These are phyloP conservation scores for Tilletia indica DNA, from an alignment of 1,284 basidiomycete species.

Conservation along the genomic window DNA sequence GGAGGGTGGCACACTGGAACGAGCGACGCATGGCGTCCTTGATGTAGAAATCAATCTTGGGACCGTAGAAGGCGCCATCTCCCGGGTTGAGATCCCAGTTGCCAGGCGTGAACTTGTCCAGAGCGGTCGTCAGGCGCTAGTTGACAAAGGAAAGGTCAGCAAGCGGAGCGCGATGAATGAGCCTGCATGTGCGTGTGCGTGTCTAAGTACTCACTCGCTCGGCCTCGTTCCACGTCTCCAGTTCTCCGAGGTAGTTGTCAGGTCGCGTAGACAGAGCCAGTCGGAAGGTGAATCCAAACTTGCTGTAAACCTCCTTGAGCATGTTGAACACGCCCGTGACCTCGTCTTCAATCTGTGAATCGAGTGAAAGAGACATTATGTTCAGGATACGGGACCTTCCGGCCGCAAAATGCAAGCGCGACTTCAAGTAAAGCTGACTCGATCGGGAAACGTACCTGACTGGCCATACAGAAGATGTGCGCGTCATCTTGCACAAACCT, in stretches of 20 bases:
- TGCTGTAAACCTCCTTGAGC: conserved; percentile 80
- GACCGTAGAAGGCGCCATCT: conserved; percentile 74
- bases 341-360: conserved; percentile 76
- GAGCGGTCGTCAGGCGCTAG: conserved; percentile 77
- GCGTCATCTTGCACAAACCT: conserved; percentile 97
- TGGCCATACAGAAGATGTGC: conserved; percentile 94
- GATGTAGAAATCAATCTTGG: conserved; percentile 93
- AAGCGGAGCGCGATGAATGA: too few relatives aligned
- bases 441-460: conserved; percentile 63
- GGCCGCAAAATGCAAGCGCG: too few relatives aligned
- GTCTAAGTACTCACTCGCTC: conserved; percentile 64
- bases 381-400: too few relatives aligned
- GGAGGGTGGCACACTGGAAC: conserved; percentile 95
- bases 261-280: conserved; percentile 94
- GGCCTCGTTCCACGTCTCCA: conserved; percentile 85
- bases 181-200: too few relatives aligned
- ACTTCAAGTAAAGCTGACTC: not conserved
- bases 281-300: conserved; percentile 97
- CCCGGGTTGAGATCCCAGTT: conserved; percentile 93
- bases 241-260: conserved; percentile 85
- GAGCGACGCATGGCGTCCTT: conserved; percentile 84
- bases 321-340: conserved; percentile 87
- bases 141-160: conserved; percentile 12
- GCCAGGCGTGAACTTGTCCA: conserved; percentile 83
- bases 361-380: not conserved